phyloP scores from a whole-genome alignment of 164 flowering plant species.

The Magnolia changhungtana region DNA sequence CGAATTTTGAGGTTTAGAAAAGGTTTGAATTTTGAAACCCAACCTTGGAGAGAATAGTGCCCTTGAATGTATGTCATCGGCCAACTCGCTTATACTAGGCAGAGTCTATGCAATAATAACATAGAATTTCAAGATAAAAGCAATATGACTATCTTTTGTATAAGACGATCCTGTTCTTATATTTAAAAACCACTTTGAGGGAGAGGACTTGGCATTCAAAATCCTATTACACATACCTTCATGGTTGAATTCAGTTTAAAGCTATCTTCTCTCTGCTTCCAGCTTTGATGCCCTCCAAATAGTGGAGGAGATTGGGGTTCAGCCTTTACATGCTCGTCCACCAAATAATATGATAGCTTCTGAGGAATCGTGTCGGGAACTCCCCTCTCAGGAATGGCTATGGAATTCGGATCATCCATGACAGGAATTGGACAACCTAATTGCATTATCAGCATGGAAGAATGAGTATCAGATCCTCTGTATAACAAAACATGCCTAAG shows the following conservation, averaged over 20 bases:
- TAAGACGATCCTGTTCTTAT: neutral
- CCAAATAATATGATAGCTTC: constrained; percentile 54
- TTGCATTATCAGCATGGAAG: constrained; percentile 10
- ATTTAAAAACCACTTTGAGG: too few relatives aligned
- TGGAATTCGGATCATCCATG: constrained; percentile 52
- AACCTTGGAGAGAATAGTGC: too few relatives aligned
- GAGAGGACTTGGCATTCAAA: too few relatives aligned
- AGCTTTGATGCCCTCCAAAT: constrained; percentile 86
- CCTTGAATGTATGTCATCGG: too few relatives aligned
- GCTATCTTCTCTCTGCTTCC: constrained; percentile 77
- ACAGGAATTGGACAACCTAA: constrained; percentile 88
- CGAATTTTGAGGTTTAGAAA: neutral
- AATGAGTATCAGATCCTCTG: neutral
- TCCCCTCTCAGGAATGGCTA: constrained; percentile 63
- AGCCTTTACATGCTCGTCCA: constrained; percentile 40
- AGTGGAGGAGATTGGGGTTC: constrained; percentile 52
- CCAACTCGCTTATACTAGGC: too few relatives aligned
- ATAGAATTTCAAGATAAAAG: constrained; percentile 4
- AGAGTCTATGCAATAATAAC: neutral
- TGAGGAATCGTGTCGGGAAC: constrained; percentile 55
- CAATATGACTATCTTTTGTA: neutral
- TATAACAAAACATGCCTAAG: neutral
- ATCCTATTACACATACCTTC: constrained; percentile 51
- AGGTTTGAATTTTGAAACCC: neutral
- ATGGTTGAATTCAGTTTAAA: constrained; percentile 64